phyloP scores from a whole-genome alignment of 1,139 yeast species.

The Sugiyamaella xylanicola region DNA sequence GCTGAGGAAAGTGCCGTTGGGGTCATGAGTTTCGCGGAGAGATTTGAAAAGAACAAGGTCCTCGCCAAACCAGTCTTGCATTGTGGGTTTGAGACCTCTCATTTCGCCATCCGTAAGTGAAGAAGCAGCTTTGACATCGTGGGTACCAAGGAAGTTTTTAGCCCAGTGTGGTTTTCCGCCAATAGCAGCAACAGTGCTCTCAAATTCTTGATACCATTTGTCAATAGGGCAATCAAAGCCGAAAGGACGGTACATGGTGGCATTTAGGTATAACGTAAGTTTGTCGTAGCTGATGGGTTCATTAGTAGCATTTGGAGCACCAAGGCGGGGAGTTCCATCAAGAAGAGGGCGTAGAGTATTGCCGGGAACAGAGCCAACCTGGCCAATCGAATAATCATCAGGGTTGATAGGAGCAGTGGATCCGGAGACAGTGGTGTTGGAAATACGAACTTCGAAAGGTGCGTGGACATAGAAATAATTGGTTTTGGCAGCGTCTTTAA shows the following conservation, averaged over 20 bases:
- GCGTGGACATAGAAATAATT: conserved; percentile 85
- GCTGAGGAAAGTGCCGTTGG: conserved; percentile 76
- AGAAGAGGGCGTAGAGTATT: conserved; percentile 77
- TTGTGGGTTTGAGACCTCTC: conserved; percentile 74
- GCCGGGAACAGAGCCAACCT: conserved; percentile 76
- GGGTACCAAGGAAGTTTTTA: conserved; percentile 83
- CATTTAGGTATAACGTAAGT: conserved; percentile 83
- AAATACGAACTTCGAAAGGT: conserved; percentile 92
- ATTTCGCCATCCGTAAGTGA: conserved; percentile 62
- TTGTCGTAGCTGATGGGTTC: conserved; percentile 60
- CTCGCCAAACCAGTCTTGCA: conserved; percentile 80
- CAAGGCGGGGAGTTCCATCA: conserved; percentile 74
- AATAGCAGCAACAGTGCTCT: conserved; percentile 68
- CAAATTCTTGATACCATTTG: conserved; percentile 84
- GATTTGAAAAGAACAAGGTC: conserved; percentile 61
- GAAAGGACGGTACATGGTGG: conserved; percentile 95
- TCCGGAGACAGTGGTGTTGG: conserved; percentile 63
- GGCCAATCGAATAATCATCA: conserved; percentile 21
- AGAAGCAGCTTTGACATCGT: conserved; percentile 23
- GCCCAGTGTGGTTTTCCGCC: conserved; percentile 99
- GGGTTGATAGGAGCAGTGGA: conserved; percentile 39
- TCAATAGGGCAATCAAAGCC: conserved; percentile 70
- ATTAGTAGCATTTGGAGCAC: conserved; percentile 45
- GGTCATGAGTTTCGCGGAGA: conserved; percentile 70
- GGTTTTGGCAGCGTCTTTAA: conserved; percentile 59